Evolutionary conservation across 2,329 filamentous ascomycete genomes (phyloP).

Genomic region (Acarospora socialis): DNA sequence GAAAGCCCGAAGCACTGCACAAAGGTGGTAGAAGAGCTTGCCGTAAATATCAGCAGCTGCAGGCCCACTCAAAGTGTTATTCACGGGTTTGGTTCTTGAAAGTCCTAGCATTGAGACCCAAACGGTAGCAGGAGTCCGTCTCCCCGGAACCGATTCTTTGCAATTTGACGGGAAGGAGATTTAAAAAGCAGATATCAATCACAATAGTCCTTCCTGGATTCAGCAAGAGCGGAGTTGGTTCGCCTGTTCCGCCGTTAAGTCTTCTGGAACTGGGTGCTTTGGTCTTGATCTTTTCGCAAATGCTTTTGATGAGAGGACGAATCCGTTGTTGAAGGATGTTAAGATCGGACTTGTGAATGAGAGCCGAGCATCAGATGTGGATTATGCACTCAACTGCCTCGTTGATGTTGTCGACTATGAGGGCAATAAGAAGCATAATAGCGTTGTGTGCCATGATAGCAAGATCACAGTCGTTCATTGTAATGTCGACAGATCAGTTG

Average conservation of each 20-base stretch:
- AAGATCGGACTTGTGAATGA: slow-evolving; percentile 17
- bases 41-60: slow-evolving; percentile 27
- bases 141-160: slow-evolving; percentile 20
- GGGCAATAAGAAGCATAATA: slow-evolving; percentile 24
- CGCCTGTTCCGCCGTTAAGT: slow-evolving; percentile 16
- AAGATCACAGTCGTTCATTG: slow-evolving; percentile 29
- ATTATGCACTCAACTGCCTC: slow-evolving; percentile 23
- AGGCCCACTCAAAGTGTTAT: slow-evolving; percentile 15
- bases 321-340: slow-evolving; percentile 16
- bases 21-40: slow-evolving; percentile 24
- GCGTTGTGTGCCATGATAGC: slow-evolving; percentile 27
- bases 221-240: slow-evolving; percentile 17
- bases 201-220: slow-evolving; percentile 20
- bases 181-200: slow-evolving; percentile 19
- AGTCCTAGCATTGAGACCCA: slow-evolving; percentile 19
- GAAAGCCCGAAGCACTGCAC: slow-evolving; percentile 20
- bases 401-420: too few species aligned
- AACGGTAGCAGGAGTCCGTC: slow-evolving; percentile 31
- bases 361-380: slow-evolving; percentile 34
- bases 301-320: slow-evolving; percentile 21
- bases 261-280: slow-evolving; percentile 16
- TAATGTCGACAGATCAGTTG: slow-evolving; percentile 14
- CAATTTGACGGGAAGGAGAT: slow-evolving; percentile 18
- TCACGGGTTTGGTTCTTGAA: slow-evolving; percentile 29
- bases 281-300: slow-evolving; percentile 21